phyloP scores from a whole-genome alignment of 495 filamentous ascomycete species.

The Lasiosphaeris hirsuta region DNA sequence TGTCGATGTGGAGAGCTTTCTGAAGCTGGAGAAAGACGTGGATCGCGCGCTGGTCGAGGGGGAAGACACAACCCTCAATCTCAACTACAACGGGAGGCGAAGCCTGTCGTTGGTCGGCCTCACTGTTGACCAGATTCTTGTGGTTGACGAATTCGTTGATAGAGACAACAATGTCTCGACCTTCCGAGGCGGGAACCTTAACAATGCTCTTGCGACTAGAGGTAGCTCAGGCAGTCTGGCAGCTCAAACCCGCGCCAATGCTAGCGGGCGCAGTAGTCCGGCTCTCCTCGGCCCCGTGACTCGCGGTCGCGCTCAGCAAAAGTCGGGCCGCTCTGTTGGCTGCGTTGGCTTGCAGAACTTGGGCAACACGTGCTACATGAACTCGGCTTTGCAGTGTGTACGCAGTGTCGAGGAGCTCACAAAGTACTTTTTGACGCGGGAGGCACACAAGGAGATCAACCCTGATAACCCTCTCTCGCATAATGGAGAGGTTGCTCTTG shows the following conservation, averaged over 20 bases:
- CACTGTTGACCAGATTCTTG: conserved; percentile 61
- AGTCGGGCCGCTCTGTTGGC: conserved; percentile 60
- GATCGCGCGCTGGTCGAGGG: conserved; percentile 67
- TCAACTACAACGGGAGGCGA: conserved; percentile 72
- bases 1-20: conserved; percentile 69
- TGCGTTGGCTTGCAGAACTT: conserved; percentile 82
- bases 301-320: conserved; percentile 62
- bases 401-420: conserved; percentile 88
- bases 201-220: conserved; percentile 36
- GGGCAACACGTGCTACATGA: conserved; percentile 99
- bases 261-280: conserved; percentile 64
- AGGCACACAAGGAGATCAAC: conserved; percentile 78
- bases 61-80: conserved; percentile 69
- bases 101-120: conserved; percentile 62
- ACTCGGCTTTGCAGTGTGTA: conserved; percentile 91
- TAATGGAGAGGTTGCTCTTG: conserved; percentile 74
- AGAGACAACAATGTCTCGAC: conserved; percentile 63
- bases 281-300: conserved; percentile 53
- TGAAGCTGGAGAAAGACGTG: conserved; percentile 59
- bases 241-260: conserved; percentile 27
- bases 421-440: conserved; percentile 76
- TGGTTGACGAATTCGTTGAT: conserved; percentile 73
- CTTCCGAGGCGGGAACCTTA: conserved; percentile 38
- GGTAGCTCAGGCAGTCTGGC: conserved; percentile 30
- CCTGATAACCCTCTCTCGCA: conserved; percentile 77